Conservation (phyloP, 148 eudicot genomes). For the Heliosperma pusillum region DNA sequence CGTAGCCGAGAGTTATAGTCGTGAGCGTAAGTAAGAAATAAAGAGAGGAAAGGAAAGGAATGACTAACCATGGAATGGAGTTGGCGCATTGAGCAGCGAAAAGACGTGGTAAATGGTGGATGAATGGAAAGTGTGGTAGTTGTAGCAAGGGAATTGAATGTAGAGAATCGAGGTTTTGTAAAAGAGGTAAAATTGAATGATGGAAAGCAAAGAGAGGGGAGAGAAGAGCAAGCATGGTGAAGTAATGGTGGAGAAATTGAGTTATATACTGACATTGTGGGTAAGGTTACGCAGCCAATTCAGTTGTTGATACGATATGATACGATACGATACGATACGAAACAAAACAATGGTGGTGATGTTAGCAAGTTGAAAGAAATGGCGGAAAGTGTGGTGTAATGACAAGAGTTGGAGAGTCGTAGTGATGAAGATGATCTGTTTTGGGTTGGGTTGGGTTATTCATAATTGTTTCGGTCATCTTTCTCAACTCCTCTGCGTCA, state of each 20-base stretch:
- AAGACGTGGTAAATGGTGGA: background rate
- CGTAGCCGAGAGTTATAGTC: too few species aligned
- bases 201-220: background rate
- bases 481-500: too few species aligned
- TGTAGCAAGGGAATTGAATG: background rate
- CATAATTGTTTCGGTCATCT: too few species aligned
- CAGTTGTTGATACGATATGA: conserved; percentile 7
- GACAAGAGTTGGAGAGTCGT: background rate
- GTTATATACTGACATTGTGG: conserved; percentile 26
- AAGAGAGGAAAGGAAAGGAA: background rate
- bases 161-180: conserved; percentile 19
- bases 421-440: background rate
- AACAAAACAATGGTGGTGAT: conserved; percentile 3
- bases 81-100: conserved; percentile 18
- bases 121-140: background rate
- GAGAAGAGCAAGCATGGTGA: conserved; percentile 2
- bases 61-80: conserved; percentile 19
- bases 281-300: conserved; percentile 8
- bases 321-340: too few species aligned
- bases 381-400: background rate
- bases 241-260: conserved; percentile 6
- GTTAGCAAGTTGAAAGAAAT: conserved; percentile 7
- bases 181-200: conserved; percentile 8
- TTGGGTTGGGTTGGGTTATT: too few species aligned
- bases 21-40: background rate